Conservation (phyloP, 2,329 filamentous ascomycete species). For the Colletotrichum higginsianum region DNA sequence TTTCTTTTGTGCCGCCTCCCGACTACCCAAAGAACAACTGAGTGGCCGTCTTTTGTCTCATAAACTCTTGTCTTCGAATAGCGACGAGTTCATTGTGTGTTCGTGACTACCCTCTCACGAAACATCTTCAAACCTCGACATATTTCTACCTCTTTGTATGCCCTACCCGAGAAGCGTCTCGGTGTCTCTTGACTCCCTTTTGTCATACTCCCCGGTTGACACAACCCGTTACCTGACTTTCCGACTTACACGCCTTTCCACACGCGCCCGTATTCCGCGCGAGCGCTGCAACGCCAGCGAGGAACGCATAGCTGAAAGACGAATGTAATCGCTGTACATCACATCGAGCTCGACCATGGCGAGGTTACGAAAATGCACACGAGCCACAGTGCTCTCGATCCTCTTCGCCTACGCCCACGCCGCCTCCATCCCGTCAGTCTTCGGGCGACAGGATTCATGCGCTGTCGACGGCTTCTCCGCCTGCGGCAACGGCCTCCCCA, state of each 20-base stretch:
- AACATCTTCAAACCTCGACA: conserved; percentile 30
- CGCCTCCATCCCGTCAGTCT: conserved; percentile 55
- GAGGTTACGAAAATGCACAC: conserved; percentile 49
- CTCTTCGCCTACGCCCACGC: conserved; percentile 56
- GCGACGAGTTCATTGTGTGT: conserved; percentile 34
- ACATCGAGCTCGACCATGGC: conserved; percentile 45
- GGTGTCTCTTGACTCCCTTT: neutral
- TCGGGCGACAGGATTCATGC: conserved; percentile 65
- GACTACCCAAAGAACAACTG: conserved; percentile 9
- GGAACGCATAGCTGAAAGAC: conserved; percentile 18
- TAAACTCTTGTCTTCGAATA: conserved; percentile 19
- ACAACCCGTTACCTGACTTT: conserved; percentile 20
- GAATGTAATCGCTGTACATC: neutral
- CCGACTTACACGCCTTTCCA: conserved; percentile 31
- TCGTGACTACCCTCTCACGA: conserved; percentile 11
- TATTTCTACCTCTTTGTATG: conserved; percentile 40
- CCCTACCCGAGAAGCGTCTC: conserved; percentile 1
- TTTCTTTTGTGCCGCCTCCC: conserved; percentile 35
- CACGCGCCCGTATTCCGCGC: conserved; percentile 19
- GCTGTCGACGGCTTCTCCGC: conserved; percentile 62
- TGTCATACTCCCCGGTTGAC: conserved; percentile 9
- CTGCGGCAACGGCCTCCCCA: conserved; percentile 71
- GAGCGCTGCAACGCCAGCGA: conserved; percentile 4
- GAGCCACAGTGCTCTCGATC: conserved; percentile 56
- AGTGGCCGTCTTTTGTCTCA: conserved; percentile 22